Evolutionary conservation across 164 flowering plant genomes (phyloP).

Genomic region (Annona squamosa): DNA sequence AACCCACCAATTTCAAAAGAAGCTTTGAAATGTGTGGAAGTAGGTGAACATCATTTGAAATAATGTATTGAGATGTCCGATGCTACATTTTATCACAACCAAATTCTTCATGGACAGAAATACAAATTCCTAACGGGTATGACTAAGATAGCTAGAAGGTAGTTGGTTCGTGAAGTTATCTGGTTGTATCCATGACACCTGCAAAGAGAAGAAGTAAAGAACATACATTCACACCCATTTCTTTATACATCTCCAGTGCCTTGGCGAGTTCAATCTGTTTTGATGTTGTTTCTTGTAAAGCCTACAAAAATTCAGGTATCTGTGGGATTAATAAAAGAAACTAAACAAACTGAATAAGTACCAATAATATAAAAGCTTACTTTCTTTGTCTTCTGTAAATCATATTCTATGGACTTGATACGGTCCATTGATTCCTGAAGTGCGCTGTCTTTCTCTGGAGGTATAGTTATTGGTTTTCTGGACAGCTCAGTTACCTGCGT

Average conservation of each 20-base stretch:
- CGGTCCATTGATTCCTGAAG: conserved; percentile 77
- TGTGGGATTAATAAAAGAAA: neutral
- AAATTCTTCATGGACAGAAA: neutral
- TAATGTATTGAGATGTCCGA: neutral
- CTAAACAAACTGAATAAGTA: neutral
- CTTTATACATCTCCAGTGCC: conserved; percentile 55
- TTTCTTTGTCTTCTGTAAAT: conserved; percentile 74
- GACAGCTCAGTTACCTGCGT: conserved; percentile 45
- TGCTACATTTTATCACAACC: neutral
- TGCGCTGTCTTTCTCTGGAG: conserved; percentile 76
- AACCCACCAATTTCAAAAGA: neutral
- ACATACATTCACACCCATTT: conserved; percentile 42
- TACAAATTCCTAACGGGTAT: neutral
- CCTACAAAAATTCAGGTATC: conserved; percentile 25
- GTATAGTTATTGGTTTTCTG: conserved; percentile 61
- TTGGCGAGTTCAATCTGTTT: conserved; percentile 82
- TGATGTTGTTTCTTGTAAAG: conserved; percentile 65
- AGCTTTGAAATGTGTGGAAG: neutral
- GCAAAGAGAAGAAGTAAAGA: neutral
- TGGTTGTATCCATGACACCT: neutral
- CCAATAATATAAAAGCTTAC: conserved; percentile 28
- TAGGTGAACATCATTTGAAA: neutral
- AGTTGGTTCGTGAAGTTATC: neutral
- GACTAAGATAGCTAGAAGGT: neutral
- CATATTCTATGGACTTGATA: conserved; percentile 73